Evolutionary conservation across 2,329 filamentous ascomycete species (phyloP).

Genomic region (Penicillium sp.): DNA sequence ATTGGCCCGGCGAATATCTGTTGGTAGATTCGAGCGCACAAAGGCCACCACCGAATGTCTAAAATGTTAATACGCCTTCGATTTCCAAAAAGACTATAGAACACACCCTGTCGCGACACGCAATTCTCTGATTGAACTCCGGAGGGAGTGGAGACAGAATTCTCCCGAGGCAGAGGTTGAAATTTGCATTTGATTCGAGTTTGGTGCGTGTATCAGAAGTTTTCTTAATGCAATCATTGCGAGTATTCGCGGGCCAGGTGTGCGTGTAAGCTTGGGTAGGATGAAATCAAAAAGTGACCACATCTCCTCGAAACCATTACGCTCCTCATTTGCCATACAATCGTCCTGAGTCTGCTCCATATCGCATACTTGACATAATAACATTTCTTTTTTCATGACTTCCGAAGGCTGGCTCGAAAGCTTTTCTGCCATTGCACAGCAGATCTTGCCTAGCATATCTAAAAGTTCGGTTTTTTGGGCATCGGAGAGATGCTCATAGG

Average conservation of each 20-base stretch:
- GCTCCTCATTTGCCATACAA: constrained; percentile 13
- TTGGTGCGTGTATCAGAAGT: constrained; percentile 65
- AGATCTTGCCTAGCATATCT: constrained; percentile 55
- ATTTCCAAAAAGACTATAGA: not conserved
- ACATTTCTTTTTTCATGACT: constrained; percentile 20
- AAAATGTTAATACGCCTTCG: constrained; percentile 8
- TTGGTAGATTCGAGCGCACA: constrained; percentile 52
- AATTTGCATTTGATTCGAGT: constrained; percentile 62
- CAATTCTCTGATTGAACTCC: constrained; percentile 81
- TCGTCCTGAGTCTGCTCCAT: constrained; percentile 24
- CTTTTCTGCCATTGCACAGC: constrained; percentile 56
- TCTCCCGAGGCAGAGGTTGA: constrained; percentile 68
- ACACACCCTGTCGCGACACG: constrained; percentile 71
- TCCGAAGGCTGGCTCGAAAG: constrained; percentile 37
- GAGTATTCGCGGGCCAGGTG: constrained; percentile 63
- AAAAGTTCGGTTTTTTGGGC: constrained; percentile 54
- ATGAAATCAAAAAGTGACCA: constrained; percentile 47
- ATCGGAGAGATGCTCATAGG: constrained; percentile 51
- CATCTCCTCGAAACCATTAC: constrained; percentile 32
- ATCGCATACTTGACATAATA: constrained; percentile 43
- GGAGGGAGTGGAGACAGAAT: constrained; percentile 77
- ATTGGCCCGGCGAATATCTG: constrained; percentile 59
- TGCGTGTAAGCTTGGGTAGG: constrained; percentile 45
- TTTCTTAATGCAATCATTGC: constrained; percentile 71
- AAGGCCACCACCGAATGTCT: constrained; percentile 68